Conservation (phyloP, 495 filamentous ascomycete species). For the Neurospora intermedia region DNA sequence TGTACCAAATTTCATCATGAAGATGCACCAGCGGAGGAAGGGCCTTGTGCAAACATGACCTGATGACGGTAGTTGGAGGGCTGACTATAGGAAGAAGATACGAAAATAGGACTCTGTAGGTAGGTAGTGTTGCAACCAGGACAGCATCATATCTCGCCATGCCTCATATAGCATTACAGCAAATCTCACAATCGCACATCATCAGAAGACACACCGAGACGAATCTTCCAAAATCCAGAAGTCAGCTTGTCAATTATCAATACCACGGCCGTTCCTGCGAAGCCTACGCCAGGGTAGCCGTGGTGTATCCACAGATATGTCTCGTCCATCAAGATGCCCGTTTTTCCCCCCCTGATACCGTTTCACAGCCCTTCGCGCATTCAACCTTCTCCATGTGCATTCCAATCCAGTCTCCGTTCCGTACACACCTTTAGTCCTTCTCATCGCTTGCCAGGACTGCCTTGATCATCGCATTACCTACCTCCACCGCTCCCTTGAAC, state of each 20-base stretch:
- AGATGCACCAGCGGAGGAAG: not conserved
- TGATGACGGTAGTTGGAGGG: not conserved
- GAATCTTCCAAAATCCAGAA: not conserved
- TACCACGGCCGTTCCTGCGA: not conserved
- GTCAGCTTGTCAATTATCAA: not conserved
- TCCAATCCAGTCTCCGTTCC: not conserved
- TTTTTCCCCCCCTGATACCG: not conserved
- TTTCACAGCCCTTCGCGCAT: not conserved
- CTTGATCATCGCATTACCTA: constrained; percentile 96
- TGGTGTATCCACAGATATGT: not conserved
- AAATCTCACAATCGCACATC: not conserved
- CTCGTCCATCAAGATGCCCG: not conserved
- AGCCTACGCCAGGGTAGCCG: not conserved
- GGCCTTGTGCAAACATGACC: not conserved
- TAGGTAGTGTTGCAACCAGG: not conserved
- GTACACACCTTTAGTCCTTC: constrained; percentile 7
- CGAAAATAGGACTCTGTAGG: not conserved
- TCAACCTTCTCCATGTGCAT: not conserved
- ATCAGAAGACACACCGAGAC: not conserved
- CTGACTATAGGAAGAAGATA: not conserved
- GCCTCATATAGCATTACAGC: not conserved
- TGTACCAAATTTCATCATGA: not conserved
- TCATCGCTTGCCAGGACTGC: constrained; percentile 70
- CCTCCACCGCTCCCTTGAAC: constrained; percentile 69
- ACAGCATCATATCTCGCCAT: not conserved